Evolutionary conservation across 108 stramenopile genomes (phyloP).

Genomic region (Conticribra guillardii): DNA sequence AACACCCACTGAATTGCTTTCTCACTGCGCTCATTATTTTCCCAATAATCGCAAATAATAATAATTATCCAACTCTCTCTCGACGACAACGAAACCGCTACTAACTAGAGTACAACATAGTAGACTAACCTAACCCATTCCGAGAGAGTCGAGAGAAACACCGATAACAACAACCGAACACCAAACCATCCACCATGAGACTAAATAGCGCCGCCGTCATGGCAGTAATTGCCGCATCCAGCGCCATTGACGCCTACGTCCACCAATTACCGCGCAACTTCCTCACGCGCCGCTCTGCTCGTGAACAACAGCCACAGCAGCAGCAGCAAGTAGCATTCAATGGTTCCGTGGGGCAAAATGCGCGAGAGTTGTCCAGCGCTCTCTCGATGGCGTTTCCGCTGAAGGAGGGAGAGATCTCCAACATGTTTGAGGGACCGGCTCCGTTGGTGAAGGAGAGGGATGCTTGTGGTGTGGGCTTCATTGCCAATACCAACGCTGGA

Average conservation of each 20-base stretch:
- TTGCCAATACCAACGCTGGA: constrained; percentile 79
- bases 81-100: too few species aligned
- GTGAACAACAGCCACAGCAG: background rate
- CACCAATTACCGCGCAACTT: background rate
- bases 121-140: too few species aligned
- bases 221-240: constrained; percentile 18
- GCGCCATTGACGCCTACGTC: constrained; percentile 5
- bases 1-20: too few species aligned
- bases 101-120: too few species aligned
- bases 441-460: constrained; percentile 91
- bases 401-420: constrained; percentile 45
- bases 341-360: background rate
- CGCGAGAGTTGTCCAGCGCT: background rate
- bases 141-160: background rate
- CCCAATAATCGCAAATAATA: too few species aligned
- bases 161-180: background rate
- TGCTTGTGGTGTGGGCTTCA: constrained; percentile 98
- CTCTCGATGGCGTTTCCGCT: constrained; percentile 33
- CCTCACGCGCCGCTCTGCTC: background rate
- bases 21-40: too few species aligned
- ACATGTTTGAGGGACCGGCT: constrained; percentile 86
- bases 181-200: background rate
- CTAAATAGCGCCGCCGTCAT: constrained; percentile 4
- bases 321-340: too few species aligned
- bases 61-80: too few species aligned